These are phyloP conservation scores for Diaporthe velutina DNA, from an alignment of 2,329 filamentous ascomycete species.

Conservation along the genomic window DNA sequence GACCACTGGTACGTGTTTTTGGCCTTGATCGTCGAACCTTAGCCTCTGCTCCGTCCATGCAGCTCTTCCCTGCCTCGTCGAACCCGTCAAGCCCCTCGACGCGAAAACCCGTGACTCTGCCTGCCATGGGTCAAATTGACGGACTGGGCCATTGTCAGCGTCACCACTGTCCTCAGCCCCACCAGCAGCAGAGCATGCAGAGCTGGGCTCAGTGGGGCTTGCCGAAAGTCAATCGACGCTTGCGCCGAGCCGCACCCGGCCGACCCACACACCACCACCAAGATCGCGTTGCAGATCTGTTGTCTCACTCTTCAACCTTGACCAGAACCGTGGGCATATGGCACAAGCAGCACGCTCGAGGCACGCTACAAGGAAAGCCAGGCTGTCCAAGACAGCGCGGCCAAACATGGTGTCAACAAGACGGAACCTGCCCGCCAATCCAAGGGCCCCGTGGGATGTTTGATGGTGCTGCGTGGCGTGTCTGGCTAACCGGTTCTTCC, in stretches of 20 bases:
- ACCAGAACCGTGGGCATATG: not conserved
- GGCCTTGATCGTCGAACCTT: conserved; percentile 9
- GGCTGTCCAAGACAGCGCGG: not conserved
- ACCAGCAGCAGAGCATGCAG: no score
- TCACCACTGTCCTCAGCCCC: no score
- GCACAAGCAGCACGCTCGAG: not conserved
- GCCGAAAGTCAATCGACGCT: conserved; percentile 27
- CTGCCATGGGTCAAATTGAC: not conserved
- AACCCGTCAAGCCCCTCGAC: conserved; percentile 20
- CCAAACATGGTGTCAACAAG: not conserved
- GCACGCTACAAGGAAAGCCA: not conserved
- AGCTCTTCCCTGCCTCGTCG: not conserved
- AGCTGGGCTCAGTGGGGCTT: conserved; percentile 11
- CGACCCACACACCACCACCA: not conserved
- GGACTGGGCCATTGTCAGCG: conserved; percentile 20
- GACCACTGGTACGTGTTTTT: conserved; percentile 4
- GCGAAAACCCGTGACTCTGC: conserved; percentile 37
- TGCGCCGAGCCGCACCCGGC: conserved; percentile 19
- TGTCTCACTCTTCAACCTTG: conserved; percentile 4
- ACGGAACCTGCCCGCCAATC: conserved; percentile 21
- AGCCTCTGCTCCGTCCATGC: conserved; percentile 15
- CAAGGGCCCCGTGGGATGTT: conserved; percentile 1
- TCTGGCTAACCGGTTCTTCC: not conserved
- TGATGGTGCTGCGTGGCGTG: conserved; percentile 1
- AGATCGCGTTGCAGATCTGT: conserved; percentile 13